Evolutionary conservation across 2,329 filamentous ascomycete species (phyloP).

Genomic region (Curvularia hawaiiensis): DNA sequence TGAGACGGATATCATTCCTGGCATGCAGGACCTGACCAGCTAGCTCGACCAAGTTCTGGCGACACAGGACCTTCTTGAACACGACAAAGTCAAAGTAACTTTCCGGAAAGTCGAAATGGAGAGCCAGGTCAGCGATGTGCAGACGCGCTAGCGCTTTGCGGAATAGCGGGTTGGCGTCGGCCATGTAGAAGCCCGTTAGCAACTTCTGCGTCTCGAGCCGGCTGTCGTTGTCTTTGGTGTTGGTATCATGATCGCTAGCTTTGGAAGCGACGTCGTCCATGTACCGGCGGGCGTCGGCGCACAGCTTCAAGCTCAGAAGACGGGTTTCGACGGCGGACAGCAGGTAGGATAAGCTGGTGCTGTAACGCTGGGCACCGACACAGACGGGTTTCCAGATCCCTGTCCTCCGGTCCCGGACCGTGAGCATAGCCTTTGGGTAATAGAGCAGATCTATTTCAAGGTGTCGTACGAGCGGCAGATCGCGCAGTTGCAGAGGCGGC

Average conservation of each 20-base stretch:
- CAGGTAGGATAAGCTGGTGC: slow-evolving; percentile 24
- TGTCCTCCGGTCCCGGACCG: slow-evolving; percentile 5
- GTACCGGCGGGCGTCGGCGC: slow-evolving; percentile 24
- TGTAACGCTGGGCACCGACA: slow-evolving; percentile 28
- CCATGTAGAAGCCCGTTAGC: slow-evolving; percentile 33
- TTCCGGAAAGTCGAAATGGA: slow-evolving; percentile 39
- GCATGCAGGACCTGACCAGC: slow-evolving; percentile 39
- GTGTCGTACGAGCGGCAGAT: slow-evolving; percentile 30
- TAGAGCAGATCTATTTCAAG: slow-evolving; percentile 38
- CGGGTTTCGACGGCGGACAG: slow-evolving; percentile 17
- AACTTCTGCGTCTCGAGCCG: slow-evolving; percentile 26
- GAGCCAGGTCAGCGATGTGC: slow-evolving; percentile 14
- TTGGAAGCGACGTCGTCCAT: background rate
- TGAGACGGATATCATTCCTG: slow-evolving; percentile 34
- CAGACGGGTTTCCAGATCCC: slow-evolving; percentile 25
- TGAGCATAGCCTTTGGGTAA: slow-evolving; percentile 21
- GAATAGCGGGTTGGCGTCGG: slow-evolving; percentile 27
- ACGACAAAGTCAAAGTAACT: slow-evolving; percentile 32
- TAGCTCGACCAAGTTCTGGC: slow-evolving; percentile 29
- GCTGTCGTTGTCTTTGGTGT: slow-evolving; percentile 8
- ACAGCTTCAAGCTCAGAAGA: slow-evolving; percentile 19
- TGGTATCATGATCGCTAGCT: background rate
- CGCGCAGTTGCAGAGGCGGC: slow-evolving; percentile 30
- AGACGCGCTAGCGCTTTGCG: slow-evolving; percentile 23
- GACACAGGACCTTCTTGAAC: slow-evolving; percentile 17